Evolutionary conservation across 106 monocot genomes (phyloP), one percentile per base, ranked within the genome.

Genomic region (Dioscorea dumetorum): DNA sequence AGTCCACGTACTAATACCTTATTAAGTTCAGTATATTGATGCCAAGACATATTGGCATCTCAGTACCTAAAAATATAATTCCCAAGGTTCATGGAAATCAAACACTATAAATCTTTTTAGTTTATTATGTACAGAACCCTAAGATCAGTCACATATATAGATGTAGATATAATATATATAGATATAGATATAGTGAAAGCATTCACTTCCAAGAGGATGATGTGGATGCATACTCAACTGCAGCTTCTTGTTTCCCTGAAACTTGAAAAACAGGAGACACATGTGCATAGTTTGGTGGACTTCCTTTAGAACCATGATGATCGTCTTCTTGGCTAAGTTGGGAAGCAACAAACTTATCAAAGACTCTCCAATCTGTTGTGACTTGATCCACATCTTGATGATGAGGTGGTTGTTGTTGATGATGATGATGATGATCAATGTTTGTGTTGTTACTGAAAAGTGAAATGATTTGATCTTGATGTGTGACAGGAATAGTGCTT

Each of bases 291-390:
- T 67, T 66, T 11, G 60, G 18, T 41, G 41, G 1, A 28, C 28
- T 41, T 41, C 77, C 77, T 51, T 73, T 82, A 14, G 61, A 49
- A 19, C 20, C 69, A 51, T 28, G 28, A 28, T 28, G 28, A 28
- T 71, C 79, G 9, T 67, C 82, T 24, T 67, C 82, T 24, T 82
- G 79, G 69, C 82, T 79, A 51, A 86, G 67, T 49, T 86, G 86
- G 41, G 86, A 79, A 0, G 82, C 86, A 16, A 82, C 82, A 20
- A 86, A 77, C 76, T 79, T 82, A 62, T 86, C 86, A 0, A 86
- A 70, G 5, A 76, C 76, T 67, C 86, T 79, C 86, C 86, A 86
- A 71, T 86, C 86, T 28, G 73, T 41, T 41, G 41, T 78, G 24
- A 78, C 72, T 24, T 73, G 72, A 9, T 78, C 72, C 16, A 69